Base-by-base conservation (phyloP, 2,329 filamentous ascomycete genomes). In the Epichloe festucae region DNA sequence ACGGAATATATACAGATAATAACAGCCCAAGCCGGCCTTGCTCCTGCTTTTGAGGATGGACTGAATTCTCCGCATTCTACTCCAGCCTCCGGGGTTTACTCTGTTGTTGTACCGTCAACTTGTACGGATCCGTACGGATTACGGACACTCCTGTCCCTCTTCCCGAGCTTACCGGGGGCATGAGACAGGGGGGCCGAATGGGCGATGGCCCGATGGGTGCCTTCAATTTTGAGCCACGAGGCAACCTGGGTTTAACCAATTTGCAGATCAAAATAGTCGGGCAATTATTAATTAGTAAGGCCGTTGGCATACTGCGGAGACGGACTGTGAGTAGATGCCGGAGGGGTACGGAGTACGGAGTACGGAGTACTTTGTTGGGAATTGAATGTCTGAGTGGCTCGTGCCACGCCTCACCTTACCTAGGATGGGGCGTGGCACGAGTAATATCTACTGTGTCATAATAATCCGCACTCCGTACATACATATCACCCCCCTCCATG, bases 151-250 rank as follows among this genome's bases (percentile, higher is more conserved):
- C 46, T 47, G 44, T 27, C 50, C 45, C 39, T 38, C 31, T 44
- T 34, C 38, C 50, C 50, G 50, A 48, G 19, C 38, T 31, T 52
- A 23, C 50, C 50, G 50, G 50, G 10, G 10, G 43, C 36, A 41
- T n/a, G 49, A 21, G 36, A 41, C 44, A 43, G 23, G 41, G 39
- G 36, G 23, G 11, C 7, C 31, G 31, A 10, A 38, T 49, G 35
- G 42, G 31, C 19, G 14, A 23, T 17, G 17, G 17, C 17, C 17
- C 17, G 17, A 17, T 40, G 44, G 50, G 3, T 15, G 44, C 38
- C 36, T 39, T 27, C 42, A 35, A 11, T 42, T 48, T 46, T 17
- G 27, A 46, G 43, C 23, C 43, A 46, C 43, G 23, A 31, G 27
- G 27, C 3, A 31, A 31, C 10, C 10, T 31, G 27, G 8, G 4